These are phyloP conservation scores for Tardiomyces blankii DNA, from an alignment of 1,139 yeast species.

Conservation along the genomic window DNA sequence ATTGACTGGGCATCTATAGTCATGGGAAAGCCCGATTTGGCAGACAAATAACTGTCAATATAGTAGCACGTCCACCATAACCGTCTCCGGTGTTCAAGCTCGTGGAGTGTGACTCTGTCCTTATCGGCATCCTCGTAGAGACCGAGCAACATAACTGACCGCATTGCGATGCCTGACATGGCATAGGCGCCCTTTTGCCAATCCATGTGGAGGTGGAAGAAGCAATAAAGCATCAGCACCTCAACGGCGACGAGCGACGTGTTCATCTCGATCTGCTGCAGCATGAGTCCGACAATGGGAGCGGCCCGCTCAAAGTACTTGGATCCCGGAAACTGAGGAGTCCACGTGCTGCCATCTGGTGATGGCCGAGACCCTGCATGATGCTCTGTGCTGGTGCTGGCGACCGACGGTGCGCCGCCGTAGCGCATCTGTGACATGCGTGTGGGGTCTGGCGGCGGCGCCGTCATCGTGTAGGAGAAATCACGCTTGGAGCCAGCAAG, in stretches of 20 bases:
- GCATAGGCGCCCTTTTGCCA: conserved; percentile 76
- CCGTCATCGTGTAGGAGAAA: background rate
- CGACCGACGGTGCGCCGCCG: conserved; percentile 4
- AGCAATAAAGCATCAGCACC: conserved; percentile 64
- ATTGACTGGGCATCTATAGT: conserved; percentile 73
- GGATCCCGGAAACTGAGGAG: conserved; percentile 11
- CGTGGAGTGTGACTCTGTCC: conserved; percentile 8
- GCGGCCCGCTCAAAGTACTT: conserved; percentile 13
- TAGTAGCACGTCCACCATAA: conserved; percentile 90
- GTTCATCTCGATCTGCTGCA: conserved; percentile 4
- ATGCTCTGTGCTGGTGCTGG: conserved; percentile 1
- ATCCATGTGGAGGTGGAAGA: conserved; percentile 76
- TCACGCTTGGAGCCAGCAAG: background rate
- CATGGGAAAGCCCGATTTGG: conserved; percentile 76
- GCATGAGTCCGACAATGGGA: conserved; percentile 9
- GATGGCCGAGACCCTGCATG: conserved; percentile 4
- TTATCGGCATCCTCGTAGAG: conserved; percentile 38
- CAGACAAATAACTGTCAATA: conserved; percentile 77
- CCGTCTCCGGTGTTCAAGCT: conserved; percentile 63
- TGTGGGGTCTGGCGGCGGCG: background rate
- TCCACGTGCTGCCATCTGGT: background rate
- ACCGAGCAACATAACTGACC: conserved; percentile 66
- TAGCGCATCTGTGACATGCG: conserved; percentile 2
- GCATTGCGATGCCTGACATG: conserved; percentile 66
- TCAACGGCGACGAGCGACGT: conserved; percentile 44